These are phyloP conservation scores for Xylaria arbuscula DNA, from an alignment of 2,329 filamentous ascomycete species.

Conservation along the genomic window DNA sequence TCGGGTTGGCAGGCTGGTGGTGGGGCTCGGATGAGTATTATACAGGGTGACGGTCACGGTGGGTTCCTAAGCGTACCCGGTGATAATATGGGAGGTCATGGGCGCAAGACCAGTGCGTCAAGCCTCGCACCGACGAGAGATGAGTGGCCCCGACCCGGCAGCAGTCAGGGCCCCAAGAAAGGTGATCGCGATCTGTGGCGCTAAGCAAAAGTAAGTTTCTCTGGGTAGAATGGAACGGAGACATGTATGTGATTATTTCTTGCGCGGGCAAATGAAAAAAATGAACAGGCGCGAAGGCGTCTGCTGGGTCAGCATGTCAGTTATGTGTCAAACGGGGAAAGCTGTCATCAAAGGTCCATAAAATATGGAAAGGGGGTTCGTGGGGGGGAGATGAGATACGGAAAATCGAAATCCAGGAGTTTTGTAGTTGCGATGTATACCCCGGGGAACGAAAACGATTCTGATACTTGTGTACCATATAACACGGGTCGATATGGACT, in stretches of 20 bases:
- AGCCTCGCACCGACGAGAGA: slow-evolving; percentile 41
- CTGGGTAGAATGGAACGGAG: not conserved
- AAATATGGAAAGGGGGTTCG: not conserved
- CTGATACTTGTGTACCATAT: slow-evolving; percentile 29
- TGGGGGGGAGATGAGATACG: slow-evolving; percentile 13
- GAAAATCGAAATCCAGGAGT: slow-evolving; percentile 13
- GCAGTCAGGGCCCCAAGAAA: slow-evolving; percentile 56
- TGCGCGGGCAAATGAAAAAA: not conserved
- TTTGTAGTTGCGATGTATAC: slow-evolving; percentile 32
- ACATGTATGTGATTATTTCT: too few species aligned
- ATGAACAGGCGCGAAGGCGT: not conserved
- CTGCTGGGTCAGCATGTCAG: not conserved
- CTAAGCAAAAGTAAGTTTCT: slow-evolving; percentile 41
- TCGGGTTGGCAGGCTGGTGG: slow-evolving; percentile 62
- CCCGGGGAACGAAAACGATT: slow-evolving; percentile 23
- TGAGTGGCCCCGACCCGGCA: slow-evolving; percentile 59
- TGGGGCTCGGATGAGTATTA: slow-evolving; percentile 64
- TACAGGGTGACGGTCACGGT: slow-evolving; percentile 61
- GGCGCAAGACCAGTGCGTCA: slow-evolving; percentile 41
- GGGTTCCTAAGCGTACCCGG: slow-evolving; percentile 65
- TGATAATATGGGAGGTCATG: slow-evolving; percentile 33
- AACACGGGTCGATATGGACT: slow-evolving; percentile 17
- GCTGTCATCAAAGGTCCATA: not conserved
- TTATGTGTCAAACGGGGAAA: not conserved
- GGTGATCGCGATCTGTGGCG: slow-evolving; percentile 58